A percentile compares a stretch with the other conserved stretches of the same genome.
Evolutionary conservation across 169 alveolate species (phyloP).

Genomic region (Plasmodium gaboni): DNA sequence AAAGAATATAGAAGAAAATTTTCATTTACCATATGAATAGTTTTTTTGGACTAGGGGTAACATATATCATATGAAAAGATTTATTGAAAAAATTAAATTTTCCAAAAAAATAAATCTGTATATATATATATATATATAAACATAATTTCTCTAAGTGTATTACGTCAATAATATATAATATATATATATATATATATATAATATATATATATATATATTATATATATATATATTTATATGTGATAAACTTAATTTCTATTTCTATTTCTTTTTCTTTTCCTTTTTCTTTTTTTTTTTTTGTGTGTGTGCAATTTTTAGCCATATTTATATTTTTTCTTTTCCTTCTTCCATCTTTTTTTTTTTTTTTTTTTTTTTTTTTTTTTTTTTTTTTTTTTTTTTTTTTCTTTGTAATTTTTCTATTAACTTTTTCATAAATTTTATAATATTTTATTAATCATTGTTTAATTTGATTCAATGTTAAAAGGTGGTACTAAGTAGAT

Average conservation of each 20-base stretch:
- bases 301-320: too few species aligned
- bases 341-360: constrained; percentile 15
- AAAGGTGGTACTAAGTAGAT: background rate
- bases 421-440: constrained; percentile 71
- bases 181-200: background rate
- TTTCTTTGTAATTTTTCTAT: constrained; percentile 47
- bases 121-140: too few species aligned
- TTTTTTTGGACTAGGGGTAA: too few species aligned
- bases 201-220: constrained; percentile 1
- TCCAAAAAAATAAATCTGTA: too few species aligned
- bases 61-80: too few species aligned
- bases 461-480: constrained; percentile 30
- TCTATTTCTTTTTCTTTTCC: background rate
- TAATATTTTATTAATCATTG: constrained; percentile 57
- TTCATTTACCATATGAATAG: too few species aligned
- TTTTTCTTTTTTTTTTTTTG: constrained; percentile 13
- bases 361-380: constrained; percentile 36
- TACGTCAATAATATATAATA: too few species aligned
- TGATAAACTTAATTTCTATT: background rate
- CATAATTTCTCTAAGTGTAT: too few species aligned
- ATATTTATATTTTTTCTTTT: background rate
- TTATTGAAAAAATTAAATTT: too few species aligned
- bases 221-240: constrained; percentile 7
- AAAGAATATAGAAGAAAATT: background rate
- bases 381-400: constrained; percentile 17